These are phyloP conservation scores for Vaccinium myrtillus DNA, from an alignment of 148 eudicot species.

Conservation along the genomic window DNA sequence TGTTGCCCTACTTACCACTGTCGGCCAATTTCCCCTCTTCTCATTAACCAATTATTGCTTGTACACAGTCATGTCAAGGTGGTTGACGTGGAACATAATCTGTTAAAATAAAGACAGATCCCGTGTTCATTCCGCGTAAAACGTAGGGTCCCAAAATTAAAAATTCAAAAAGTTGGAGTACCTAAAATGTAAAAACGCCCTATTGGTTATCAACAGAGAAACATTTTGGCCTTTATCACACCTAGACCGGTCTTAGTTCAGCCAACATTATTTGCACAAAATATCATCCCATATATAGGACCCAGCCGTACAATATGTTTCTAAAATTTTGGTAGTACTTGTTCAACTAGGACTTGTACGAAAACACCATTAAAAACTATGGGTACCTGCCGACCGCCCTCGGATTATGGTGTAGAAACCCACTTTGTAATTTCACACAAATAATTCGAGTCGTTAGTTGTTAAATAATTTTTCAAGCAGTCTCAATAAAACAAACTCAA, in stretches of 20 bases:
- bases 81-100: background rate
- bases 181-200: background rate
- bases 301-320: background rate
- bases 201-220: background rate
- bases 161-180: no score
- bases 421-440: no score
- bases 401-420: no score
- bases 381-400: no score
- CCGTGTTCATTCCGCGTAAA: background rate
- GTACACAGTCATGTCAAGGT: background rate
- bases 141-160: background rate
- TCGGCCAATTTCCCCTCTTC: no score
- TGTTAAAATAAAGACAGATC: background rate
- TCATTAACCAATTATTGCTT: no score
- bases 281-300: background rate
- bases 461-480: no score
- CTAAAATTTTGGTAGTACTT: background rate
- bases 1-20: no score
- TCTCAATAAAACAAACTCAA: no score
- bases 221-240: background rate
- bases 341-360: background rate
- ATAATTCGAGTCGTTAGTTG: no score
- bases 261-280: no score
- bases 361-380: no score
- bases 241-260: background rate